A percentile compares a stretch with the other conserved stretches of the same genome.
Conservation (phyloP, 2,329 filamentous ascomycete genomes). For the Hypomyces rosellus region DNA sequence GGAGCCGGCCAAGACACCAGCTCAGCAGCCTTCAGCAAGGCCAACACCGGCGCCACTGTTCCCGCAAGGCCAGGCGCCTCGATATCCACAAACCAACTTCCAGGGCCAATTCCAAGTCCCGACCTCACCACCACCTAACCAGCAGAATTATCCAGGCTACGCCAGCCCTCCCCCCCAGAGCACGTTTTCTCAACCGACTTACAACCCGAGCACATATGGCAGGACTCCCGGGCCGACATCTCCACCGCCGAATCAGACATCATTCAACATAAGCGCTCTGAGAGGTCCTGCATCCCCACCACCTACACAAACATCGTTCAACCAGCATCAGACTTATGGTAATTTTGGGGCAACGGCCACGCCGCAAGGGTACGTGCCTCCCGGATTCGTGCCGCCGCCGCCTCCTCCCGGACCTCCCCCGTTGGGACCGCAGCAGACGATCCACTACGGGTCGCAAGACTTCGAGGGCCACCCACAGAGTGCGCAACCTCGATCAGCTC, state of each 20-base stretch:
- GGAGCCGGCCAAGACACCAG: conserved; percentile 47
- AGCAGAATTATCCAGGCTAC: conserved; percentile 39
- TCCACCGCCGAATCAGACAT: conserved; percentile 56
- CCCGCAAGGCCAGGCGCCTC: conserved; percentile 38
- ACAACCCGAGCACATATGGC: conserved; percentile 55
- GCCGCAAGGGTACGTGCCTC: conserved; percentile 42
- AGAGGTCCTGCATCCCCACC: conserved; percentile 47
- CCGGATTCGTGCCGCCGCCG: conserved; percentile 56
- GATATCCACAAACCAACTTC: conserved; percentile 50
- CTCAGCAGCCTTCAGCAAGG: conserved; percentile 18
- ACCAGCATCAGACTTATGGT: conserved; percentile 23
- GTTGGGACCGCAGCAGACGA: conserved; percentile 55
- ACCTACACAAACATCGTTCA: conserved; percentile 49
- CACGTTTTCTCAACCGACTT: conserved; percentile 45
- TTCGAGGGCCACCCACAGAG: conserved; percentile 27
- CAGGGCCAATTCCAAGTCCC: conserved; percentile 54
- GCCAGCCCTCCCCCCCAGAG: conserved; percentile 34
- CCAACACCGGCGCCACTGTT: conserved; percentile 40
- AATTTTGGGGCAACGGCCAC: conserved; percentile 34
- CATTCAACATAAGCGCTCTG: conserved; percentile 36
- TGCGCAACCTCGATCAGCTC: conserved; percentile 25
- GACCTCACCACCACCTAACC: conserved; percentile 48
- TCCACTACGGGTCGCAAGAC: conserved; percentile 42
- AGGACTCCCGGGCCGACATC: conserved; percentile 52
- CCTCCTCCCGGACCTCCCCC: conserved; percentile 58